Evolutionary conservation across 768 basidiomycete species (phyloP), one percentile per base, ranked within the genome.

Genomic region (Boletus sensibilis): DNA sequence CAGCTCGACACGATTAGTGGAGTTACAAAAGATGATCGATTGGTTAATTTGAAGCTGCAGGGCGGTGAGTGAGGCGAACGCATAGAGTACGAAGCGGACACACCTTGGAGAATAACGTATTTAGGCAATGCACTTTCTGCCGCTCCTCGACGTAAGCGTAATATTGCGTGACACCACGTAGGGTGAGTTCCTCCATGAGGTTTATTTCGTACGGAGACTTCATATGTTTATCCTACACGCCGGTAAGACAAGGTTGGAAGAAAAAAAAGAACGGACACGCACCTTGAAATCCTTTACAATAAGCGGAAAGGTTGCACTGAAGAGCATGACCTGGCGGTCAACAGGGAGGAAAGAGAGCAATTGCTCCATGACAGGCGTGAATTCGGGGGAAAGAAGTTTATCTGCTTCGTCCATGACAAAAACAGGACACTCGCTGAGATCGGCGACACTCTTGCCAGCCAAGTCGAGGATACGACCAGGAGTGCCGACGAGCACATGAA

Each of bases 391-490:
- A 51, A 98, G 86, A 48, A 98, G 84, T 73, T 98, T 99, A 75
- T 98, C 97, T 45, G 96, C 96, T 76, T 99, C 96, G 74, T 99
- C 96, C 96, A 99, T 99, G 63, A 98, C 94, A 68, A 98, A 99
- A 52, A 96, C 92, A 3, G 89, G 87, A 74, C 96, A 98, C 69
- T 92, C 88, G 75, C 85, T 90, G 61, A 99, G 81, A 75, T 98
- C 94, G 29, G 96, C 96, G 38, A 99, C 89, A 61, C 76, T 83
- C 77, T 98, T 98, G 64, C 94, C 89, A 6, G 91, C 90, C 50
- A 99, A 77, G 78, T 99, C 96, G 51, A 99, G 79, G 66, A 99
- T 94, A 67, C 96, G 85, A 27, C 96, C 96, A 16, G 96, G 96
- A 2, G 96, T 99, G 50, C 96, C 96, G 58, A 98, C 96, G 49